Conservation (phyloP, 2,329 filamentous ascomycete genomes). For the Acephala macrosclerotiorum region DNA sequence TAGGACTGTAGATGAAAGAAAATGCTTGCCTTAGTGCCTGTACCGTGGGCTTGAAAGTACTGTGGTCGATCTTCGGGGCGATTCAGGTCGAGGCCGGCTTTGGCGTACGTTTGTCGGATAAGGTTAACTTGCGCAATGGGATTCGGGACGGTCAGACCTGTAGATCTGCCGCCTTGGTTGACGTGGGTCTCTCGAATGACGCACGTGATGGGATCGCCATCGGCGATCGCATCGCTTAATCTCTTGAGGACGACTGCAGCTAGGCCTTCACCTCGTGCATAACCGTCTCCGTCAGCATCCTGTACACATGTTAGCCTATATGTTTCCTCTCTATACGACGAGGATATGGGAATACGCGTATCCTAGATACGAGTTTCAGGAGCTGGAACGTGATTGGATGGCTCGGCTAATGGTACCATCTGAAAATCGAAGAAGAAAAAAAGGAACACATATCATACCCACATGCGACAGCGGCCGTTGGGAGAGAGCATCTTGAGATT, state of each 20-base stretch:
- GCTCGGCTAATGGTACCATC: not conserved
- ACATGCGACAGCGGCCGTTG: conserved; percentile 48
- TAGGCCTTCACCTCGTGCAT: conserved; percentile 53
- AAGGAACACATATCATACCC: conserved; percentile 15
- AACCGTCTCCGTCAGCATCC: conserved; percentile 47
- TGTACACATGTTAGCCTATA: not conserved
- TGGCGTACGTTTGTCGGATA: conserved; percentile 53
- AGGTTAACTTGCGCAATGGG: conserved; percentile 51
- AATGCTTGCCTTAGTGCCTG: conserved; percentile 28
- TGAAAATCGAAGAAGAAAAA: not conserved
- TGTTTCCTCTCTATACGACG: no score
- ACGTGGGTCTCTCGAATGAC: conserved; percentile 56
- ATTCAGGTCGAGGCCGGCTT: conserved; percentile 49
- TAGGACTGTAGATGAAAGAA: no score
- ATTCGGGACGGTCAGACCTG: conserved; percentile 63
- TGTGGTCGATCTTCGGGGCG: conserved; percentile 51
- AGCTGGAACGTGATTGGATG: not conserved
- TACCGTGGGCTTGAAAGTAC: conserved; percentile 58
- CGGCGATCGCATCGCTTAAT: conserved; percentile 56
- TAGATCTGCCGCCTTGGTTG: conserved; percentile 58
- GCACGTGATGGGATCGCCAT: conserved; percentile 55
- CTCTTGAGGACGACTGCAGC: conserved; percentile 38
- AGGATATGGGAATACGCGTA: not conserved
- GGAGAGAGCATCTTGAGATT: conserved; percentile 29
- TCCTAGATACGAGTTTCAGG: no score